Percentiles rank a stretch among this genome's conserved stretches.
phyloP scores from a whole-genome alignment of 2,329 filamentous ascomycete species.

The Alternaria triticimaculans region DNA sequence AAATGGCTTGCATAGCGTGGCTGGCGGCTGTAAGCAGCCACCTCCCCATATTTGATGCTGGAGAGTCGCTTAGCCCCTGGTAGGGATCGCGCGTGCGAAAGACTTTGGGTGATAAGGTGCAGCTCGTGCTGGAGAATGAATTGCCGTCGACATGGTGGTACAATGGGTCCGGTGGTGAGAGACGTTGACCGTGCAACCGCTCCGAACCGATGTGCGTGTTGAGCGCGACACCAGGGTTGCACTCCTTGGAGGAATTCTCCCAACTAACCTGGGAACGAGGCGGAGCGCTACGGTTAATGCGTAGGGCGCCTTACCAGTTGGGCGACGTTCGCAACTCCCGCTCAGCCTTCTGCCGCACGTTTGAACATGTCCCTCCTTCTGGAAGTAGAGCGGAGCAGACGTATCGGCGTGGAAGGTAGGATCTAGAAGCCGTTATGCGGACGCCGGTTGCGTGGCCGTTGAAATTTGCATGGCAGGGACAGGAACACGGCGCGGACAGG shows the following conservation, averaged over 20 bases:
- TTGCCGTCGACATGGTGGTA: background rate
- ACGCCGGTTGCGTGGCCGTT: background rate
- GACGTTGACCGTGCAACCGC: background rate
- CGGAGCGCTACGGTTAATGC: background rate
- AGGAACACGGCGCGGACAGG: background rate
- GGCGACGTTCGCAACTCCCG: background rate
- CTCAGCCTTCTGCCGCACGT: background rate
- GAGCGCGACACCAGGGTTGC: background rate
- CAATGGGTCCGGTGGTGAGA: background rate
- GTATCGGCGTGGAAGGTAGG: background rate
- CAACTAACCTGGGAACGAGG: background rate
- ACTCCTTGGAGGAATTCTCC: background rate
- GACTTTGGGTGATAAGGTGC: background rate
- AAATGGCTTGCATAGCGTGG: slow-evolving; percentile 10
- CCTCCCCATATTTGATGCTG: background rate
- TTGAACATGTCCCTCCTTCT: background rate
- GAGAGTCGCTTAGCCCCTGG: background rate
- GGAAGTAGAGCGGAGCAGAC: background rate
- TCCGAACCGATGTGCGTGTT: slow-evolving; percentile 1
- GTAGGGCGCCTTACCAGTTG: background rate
- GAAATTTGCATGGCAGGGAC: background rate
- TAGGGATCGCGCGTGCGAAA: background rate
- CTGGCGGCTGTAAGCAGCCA: slow-evolving; percentile 3
- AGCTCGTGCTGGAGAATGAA: background rate
- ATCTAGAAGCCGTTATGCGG: background rate